Percentiles rank a stretch among this genome's conserved stretches.
Evolutionary conservation across 2,329 filamentous ascomycete species (phyloP).

Genomic region (Acephala macrosclerotiorum): DNA sequence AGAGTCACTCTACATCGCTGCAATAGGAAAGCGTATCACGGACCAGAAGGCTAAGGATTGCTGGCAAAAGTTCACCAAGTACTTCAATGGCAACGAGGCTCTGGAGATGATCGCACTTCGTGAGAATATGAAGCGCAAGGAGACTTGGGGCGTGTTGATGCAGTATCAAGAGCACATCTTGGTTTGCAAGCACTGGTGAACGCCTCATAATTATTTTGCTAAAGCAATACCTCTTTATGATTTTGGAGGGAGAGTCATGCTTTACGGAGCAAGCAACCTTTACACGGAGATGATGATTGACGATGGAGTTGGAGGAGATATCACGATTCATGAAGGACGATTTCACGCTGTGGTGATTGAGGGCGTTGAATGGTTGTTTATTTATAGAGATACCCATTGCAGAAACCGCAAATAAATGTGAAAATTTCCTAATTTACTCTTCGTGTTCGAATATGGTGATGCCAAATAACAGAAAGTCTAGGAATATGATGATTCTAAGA

Average conservation of each 20-base stretch:
- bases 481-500: too few species aligned
- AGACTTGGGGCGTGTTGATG: constrained; percentile 72
- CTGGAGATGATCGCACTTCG: constrained; percentile 87
- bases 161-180: constrained; percentile 74
- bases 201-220: not conserved
- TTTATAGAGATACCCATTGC: constrained; percentile 9
- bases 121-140: constrained; percentile 87
- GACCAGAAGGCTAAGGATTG: constrained; percentile 62
- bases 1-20: constrained; percentile 76
- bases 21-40: constrained; percentile 60
- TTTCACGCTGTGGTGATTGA: not conserved
- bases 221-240: not conserved
- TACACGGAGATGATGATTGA: not conserved
- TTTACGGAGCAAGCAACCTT: not conserved
- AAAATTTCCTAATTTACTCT: not conserved
- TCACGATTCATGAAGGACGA: not conserved
- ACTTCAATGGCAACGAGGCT: constrained; percentile 86
- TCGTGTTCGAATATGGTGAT: too few species aligned
- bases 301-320: not conserved
- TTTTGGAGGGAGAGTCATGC: not conserved
- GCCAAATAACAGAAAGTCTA: too few species aligned
- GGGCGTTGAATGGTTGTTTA: constrained; percentile 1
- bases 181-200: constrained; percentile 73
- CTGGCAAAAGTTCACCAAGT: constrained; percentile 78
- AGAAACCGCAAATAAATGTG: not conserved